Evolutionary conservation across 129 eudicot genomes (phyloP), one percentile per base, ranked within the genome.

Genomic region (Tanacetum coccineum): DNA sequence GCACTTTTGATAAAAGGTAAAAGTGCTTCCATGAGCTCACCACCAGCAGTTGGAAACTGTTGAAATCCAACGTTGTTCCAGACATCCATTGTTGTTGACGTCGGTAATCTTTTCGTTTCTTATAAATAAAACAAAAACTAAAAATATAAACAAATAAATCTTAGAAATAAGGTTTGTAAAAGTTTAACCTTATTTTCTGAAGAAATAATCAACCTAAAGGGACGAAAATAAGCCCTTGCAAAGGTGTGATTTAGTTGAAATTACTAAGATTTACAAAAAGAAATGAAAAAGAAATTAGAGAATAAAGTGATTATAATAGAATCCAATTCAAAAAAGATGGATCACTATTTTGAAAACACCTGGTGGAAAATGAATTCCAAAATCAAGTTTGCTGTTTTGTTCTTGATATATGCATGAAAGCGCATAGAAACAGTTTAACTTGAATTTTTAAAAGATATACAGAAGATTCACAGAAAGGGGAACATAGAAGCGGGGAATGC

Each of bases 391-490:
- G 59, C 75, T 70, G 59, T 70, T 59, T 59, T 59, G 75, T 56
- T 70, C 59, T 58, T 70, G 67, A 70, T 59, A 59, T 46, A 70
- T n/a, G 42, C 67, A 59, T 70, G 67, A 45, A 39, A 59, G 59
- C 51, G 46, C 71, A 10, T 13, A 67, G 22, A 47, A 15, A 44
- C 58, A 59, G 60, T 66, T n/a, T 47, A 32, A 59, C 59, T 25
- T 46, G 26, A 70, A 47, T 59, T 46, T 25, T 13, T 14, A 32
- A 18, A 25, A 1, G 3, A 44, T 25, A 58, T 22, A 19, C 85
- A 82, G 93, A 81, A 81, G 78, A 74, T 76, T 85, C 52, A 66
- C 90, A 89, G 96, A 89, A 89, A 85, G 94, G 96, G 96, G 83
- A 28, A 48, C 84, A 70, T 40, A 85, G 96, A 89, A 85, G 86